Evolutionary conservation across 2,329 filamentous ascomycete genomes (phyloP), one percentile per base, ranked within the genome.

Genomic region (Ascochyta lentis): DNA sequence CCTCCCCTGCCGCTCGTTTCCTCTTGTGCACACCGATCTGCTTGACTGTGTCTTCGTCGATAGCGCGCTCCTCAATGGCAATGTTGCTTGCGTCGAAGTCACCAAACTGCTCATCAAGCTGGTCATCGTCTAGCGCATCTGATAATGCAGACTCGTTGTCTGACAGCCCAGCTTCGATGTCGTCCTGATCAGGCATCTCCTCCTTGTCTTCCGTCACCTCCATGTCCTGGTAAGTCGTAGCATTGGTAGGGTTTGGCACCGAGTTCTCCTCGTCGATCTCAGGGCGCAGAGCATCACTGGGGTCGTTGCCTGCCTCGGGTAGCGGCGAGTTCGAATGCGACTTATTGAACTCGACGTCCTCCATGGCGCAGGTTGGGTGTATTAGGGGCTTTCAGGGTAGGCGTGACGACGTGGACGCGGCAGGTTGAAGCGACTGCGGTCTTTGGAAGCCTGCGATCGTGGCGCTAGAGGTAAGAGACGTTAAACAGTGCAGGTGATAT

Each of bases 101-200:
- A 51, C 64, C 64, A 48, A 68, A 68, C 40, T 67, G 66, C 66
- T 87, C 81, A 59, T 86, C 84, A 62, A 88, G 87, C 68, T 88
- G 83, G 37, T 83, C 83, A 68, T 88, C 86, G 64, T 88, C 85
- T 48, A 88, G 79, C 24, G 64, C 64, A 67, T 88, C 86, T 15
- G 85, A 87, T 27, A 89, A 78, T 9, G 81, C 80, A 3, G 85
- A 88, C 61, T 88, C 86, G 50, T 84, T 81, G 65, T 87, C 85
- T 16, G 83, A 84, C 31, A 83, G 71, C 29, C 76, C 78, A 37
- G 76, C 73, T 51, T 75, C 70, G 44, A 72, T 58, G 27, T 75
- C 73, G 35, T 78, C 76, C 47, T 71, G 64, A 42, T 74, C 71
- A 24, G 68, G 68, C 67, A 69, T 68, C 48, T 69, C 76, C 29